These are phyloP conservation scores for Lodderomyces metapsilosis DNA, from an alignment of 1,139 yeast species.

Conservation along the genomic window DNA sequence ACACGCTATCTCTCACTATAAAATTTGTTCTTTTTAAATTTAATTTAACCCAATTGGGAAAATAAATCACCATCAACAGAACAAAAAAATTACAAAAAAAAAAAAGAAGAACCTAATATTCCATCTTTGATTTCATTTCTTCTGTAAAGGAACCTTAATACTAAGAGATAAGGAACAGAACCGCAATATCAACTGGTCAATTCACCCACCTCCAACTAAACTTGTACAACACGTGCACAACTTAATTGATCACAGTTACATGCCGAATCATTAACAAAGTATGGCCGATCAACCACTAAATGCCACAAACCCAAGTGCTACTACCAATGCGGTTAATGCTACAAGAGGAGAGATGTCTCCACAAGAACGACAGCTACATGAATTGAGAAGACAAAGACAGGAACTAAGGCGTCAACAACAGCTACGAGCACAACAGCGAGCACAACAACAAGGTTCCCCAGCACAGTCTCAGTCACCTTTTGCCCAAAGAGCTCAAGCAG, in stretches of 20 bases:
- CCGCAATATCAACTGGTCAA: too few species aligned
- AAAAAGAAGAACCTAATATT: too few species aligned
- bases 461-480: neutral
- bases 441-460: slow-evolving; percentile 7
- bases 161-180: too few species aligned
- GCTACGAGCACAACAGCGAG: slow-evolving; percentile 2
- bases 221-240: too few species aligned
- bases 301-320: slow-evolving; percentile 7
- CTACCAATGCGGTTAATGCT: slow-evolving; percentile 1
- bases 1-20: too few species aligned
- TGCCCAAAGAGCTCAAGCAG: slow-evolving; percentile 2
- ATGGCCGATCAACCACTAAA: slow-evolving; percentile 8
- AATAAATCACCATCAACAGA: too few species aligned
- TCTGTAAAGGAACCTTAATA: too few species aligned
- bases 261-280: neutral
- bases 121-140: too few species aligned
- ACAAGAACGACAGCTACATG: slow-evolving; percentile 19
- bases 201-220: too few species aligned
- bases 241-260: too few species aligned
- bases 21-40: too few species aligned
- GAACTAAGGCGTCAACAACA: slow-evolving; percentile 19
- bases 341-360: slow-evolving; percentile 14
- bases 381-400: slow-evolving; percentile 20
- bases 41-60: neutral
- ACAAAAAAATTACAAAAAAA: too few species aligned